Percentiles rank a stretch among this genome's conserved stretches.
These are phyloP conservation scores for Candida broadrunensis DNA, from an alignment of 805 yeast species.

Conservation along the genomic window DNA sequence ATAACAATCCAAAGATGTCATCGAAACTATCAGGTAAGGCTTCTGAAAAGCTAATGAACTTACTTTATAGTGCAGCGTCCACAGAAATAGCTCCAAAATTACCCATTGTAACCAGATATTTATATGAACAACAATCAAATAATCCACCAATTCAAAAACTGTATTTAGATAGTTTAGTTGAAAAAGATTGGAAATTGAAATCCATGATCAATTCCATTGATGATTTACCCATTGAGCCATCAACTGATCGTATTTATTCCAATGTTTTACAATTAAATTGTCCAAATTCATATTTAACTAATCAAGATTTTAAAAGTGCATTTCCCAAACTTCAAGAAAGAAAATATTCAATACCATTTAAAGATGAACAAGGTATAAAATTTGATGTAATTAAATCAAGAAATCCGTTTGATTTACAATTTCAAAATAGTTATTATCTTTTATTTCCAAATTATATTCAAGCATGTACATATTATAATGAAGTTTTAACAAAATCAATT, in stretches of 20 bases:
- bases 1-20: too few species aligned
- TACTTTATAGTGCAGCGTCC: constrained; percentile 27
- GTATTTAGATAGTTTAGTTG: constrained; percentile 25
- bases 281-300: constrained; percentile 32
- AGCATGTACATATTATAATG: constrained; percentile 52
- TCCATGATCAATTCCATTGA: constrained; percentile 22
- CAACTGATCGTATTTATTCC: constrained; percentile 8
- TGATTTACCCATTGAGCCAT: constrained; percentile 16
- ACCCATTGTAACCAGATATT: constrained; percentile 22
- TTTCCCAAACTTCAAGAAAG: constrained; percentile 34
- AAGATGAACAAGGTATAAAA: constrained; percentile 11
- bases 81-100: constrained; percentile 25
- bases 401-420: constrained; percentile 40
- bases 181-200: constrained; percentile 27
- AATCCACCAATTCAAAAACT: background rate
- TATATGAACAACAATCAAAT: constrained; percentile 22
- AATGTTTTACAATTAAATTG: constrained; percentile 39
- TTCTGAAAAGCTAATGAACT: constrained; percentile 24
- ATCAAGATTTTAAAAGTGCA: constrained; percentile 38
- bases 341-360: constrained; percentile 15
- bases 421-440: constrained; percentile 51
- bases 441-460: constrained; percentile 44
- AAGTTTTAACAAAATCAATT: constrained; percentile 45
- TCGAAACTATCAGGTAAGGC: constrained; percentile 14
- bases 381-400: constrained; percentile 47